Conservation (phyloP, 169 alveolate genomes). For the Plasmodium relictum region DNA sequence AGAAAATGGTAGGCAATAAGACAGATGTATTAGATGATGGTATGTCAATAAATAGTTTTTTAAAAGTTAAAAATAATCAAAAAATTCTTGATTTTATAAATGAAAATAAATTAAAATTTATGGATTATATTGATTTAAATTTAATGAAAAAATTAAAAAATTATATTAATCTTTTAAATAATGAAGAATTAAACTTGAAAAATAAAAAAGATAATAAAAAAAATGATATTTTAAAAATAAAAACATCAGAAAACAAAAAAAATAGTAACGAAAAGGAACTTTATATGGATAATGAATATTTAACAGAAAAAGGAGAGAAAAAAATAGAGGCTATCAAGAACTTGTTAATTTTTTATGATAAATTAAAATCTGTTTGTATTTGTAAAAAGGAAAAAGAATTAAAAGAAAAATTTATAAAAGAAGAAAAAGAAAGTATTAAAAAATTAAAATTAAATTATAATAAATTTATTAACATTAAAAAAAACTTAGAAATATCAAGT, state of each 20-base stretch:
- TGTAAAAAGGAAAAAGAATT: conserved; percentile 60
- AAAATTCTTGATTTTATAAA: conserved; percentile 33
- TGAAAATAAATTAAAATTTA: conserved; percentile 27
- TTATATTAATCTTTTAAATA: conserved; percentile 37
- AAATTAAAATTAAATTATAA: conserved; percentile 42
- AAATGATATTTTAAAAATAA: neutral
- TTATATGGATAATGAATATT: conserved; percentile 15
- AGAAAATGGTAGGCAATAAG: neutral
- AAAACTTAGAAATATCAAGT: conserved; percentile 46
- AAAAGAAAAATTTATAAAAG: conserved; percentile 52
- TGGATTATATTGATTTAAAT: conserved; percentile 34
- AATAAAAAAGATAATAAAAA: conserved; percentile 21
- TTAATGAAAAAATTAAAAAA: conserved; percentile 44
- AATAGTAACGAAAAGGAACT: neutral
- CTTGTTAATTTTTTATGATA: conserved; percentile 47
- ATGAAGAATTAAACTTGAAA: conserved; percentile 33
- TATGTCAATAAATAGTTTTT: neutral
- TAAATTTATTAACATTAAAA: conserved; percentile 55
- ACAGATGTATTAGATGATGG: neutral
- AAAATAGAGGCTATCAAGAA: conserved; percentile 39
- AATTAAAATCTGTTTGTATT: conserved; percentile 56
- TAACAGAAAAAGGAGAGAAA: conserved; percentile 12
- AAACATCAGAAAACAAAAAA: neutral
- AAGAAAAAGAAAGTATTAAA: conserved; percentile 70
- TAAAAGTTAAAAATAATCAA: conserved; percentile 52